Base-by-base conservation (phyloP, 1,139 yeast genomes). In the Lodderomyces elongisporus region DNA sequence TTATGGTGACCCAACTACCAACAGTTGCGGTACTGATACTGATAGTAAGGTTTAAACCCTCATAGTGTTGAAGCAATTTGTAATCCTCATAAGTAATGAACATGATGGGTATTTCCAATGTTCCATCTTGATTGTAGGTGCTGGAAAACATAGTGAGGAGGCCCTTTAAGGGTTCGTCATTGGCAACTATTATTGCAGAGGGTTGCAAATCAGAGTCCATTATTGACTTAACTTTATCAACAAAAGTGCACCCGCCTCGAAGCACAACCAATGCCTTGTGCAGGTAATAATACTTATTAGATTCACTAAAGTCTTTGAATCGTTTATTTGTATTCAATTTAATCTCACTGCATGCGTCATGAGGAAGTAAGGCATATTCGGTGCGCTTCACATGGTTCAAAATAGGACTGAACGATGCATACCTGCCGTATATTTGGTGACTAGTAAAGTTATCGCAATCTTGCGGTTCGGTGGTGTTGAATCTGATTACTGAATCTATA, bases 201-300 rank as follows among this genome's bases (percentile, higher is more conserved):
- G 73, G 70, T 3, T 45, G 40, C 25, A 64, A 41, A 3, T 47
- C 50, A 4, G 66, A 54, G 1, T 51, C 47, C 16, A 61, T 32
- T 8, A 67, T 38, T 35, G 61, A 54, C 14, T 52, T 38, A 9
- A 66, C 65, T 40, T 68, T 68, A 25, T 56, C 54, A 13, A 63
- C 68, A 48, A 68, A 68, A 3, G 71, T 62, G 44, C 74, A 68
- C 14, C 52, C 58, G 2, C 74, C 74, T 24, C 74, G 44, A 34
- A 61, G 48, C 3, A 66, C 59, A 8, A 68, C 46, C 14, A 68
- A 34, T 4, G 60, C 48, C 36, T 60, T 61, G 35, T 52, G 46
- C 7, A 15, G 17, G 30, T 39, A 43, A 2, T 26, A 26, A 7
- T 18, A 10, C 14, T 24, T 13, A 13, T 24, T n/a, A 7, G 22